Percentiles rank a stretch among this genome's conserved stretches.
Conservation (phyloP, 345 rosid species). For the Melaleuca alternifolia region DNA sequence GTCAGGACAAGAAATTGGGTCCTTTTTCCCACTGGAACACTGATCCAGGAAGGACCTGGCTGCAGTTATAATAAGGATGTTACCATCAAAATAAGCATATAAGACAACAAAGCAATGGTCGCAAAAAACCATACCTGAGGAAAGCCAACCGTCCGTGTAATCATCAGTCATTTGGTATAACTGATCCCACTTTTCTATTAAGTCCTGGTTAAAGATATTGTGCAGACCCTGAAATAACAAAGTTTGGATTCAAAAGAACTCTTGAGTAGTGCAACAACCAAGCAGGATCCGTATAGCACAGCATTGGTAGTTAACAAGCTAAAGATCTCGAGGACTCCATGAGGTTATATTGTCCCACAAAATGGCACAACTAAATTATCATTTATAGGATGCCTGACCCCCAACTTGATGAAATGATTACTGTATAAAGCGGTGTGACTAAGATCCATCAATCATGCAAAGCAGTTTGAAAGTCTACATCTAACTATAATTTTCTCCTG, state of each 20-base stretch:
- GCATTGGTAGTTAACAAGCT: background rate
- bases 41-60: slow-evolving; percentile 66
- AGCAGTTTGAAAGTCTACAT: background rate
- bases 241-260: background rate
- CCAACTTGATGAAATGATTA: background rate
- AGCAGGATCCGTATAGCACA: background rate
- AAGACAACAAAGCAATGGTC: background rate
- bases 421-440: background rate
- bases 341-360: background rate
- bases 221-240: slow-evolving; percentile 52
- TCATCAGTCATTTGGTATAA: slow-evolving; percentile 68
- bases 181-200: slow-evolving; percentile 36
- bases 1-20: slow-evolving; percentile 4
- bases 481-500: background rate
- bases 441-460: background rate
- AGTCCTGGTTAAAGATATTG: slow-evolving; percentile 32
- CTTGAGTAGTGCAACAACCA: background rate
- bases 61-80: slow-evolving; percentile 20
- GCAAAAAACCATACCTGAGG: slow-evolving; percentile 42
- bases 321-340: background rate
- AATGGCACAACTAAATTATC: background rate
- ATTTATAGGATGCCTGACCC: background rate
- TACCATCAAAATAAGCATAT: slow-evolving; percentile 1
- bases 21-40: slow-evolving; percentile 43
- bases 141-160: slow-evolving; percentile 75